These are phyloP conservation scores for Theileria sp. DNA, from an alignment of 169 alveolate genomes.

Conservation along the genomic window DNA sequence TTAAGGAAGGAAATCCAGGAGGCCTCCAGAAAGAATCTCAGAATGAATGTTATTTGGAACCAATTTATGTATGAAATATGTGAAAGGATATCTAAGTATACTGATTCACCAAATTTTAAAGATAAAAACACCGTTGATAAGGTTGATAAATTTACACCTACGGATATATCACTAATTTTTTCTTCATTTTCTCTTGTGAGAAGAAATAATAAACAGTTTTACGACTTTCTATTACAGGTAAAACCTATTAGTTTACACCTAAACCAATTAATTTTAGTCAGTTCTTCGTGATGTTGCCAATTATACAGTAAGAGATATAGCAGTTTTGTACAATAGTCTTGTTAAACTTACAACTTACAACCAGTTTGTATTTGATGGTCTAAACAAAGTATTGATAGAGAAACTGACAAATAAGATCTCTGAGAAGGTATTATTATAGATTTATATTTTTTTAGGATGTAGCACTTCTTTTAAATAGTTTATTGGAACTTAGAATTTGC, in stretches of 20 bases:
- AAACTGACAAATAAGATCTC: conserved; percentile 45
- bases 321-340: conserved; percentile 62
- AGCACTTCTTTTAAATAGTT: conserved; percentile 53
- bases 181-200: conserved; percentile 45
- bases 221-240: conserved; percentile 52
- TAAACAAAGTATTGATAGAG: conserved; percentile 24
- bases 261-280: conserved; percentile 11
- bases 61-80: conserved; percentile 58
- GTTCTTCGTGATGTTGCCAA: conserved; percentile 17
- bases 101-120: not conserved
- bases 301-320: conserved; percentile 49
- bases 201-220: conserved; percentile 20
- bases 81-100: conserved; percentile 10
- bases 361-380: conserved; percentile 46
- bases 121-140: not conserved
- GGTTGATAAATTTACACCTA: conserved; percentile 55
- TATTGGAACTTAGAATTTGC: conserved; percentile 33
- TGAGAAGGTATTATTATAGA: conserved; percentile 52
- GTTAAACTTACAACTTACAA: conserved; percentile 30
- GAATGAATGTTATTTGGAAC: conserved; percentile 46
- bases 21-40: conserved; percentile 45
- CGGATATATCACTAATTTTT: conserved; percentile 64
- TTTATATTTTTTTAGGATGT: conserved; percentile 38
- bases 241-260: not conserved
- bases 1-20: conserved; percentile 65